Evolutionary conservation across 2,329 filamentous ascomycete genomes (phyloP).

Genomic region (Colletotrichum liriopes): DNA sequence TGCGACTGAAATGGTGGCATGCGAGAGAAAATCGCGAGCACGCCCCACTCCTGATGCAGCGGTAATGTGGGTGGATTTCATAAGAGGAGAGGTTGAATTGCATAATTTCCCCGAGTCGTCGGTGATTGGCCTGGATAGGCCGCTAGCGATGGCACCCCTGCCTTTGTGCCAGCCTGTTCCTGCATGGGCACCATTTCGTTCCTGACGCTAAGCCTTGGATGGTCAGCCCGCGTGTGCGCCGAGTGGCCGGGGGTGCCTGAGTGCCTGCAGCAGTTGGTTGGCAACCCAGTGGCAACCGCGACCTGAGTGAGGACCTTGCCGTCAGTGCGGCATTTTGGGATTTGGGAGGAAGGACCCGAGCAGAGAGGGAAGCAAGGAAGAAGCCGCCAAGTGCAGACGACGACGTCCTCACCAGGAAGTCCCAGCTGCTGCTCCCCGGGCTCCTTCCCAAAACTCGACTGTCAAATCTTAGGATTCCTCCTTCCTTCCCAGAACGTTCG

Average conservation of each 20-base stretch:
- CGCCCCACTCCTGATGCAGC: conserved; percentile 25
- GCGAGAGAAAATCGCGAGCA: conserved; percentile 15
- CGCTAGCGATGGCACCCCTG: not conserved
- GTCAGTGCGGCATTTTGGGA: conserved; percentile 28
- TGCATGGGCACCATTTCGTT: conserved; percentile 25
- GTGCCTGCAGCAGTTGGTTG: conserved; percentile 5
- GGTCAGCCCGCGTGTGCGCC: conserved; percentile 17
- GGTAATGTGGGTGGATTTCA: conserved; percentile 33
- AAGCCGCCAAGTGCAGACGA: not conserved
- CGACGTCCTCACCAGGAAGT: not conserved
- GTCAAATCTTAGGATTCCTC: conserved; percentile 18
- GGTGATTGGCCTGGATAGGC: conserved; percentile 14
- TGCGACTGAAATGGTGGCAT: conserved; percentile 1
- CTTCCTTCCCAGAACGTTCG: conserved; percentile 34
- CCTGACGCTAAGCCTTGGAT: conserved; percentile 40
- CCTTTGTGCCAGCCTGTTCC: conserved; percentile 13
- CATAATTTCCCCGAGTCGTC: conserved; percentile 38
- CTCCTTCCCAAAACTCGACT: conserved; percentile 11
- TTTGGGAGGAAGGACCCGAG: not conserved
- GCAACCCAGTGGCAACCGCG: not conserved
- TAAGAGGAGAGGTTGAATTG: conserved; percentile 37
- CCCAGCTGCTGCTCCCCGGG: not conserved
- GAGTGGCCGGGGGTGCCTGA: conserved; percentile 2
- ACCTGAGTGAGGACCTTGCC: not conserved
- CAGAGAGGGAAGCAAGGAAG: not conserved